Evolutionary conservation across 2,329 filamentous ascomycete genomes (phyloP), one percentile per base, ranked within the genome.

Genomic region (Drechslera avenae): DNA sequence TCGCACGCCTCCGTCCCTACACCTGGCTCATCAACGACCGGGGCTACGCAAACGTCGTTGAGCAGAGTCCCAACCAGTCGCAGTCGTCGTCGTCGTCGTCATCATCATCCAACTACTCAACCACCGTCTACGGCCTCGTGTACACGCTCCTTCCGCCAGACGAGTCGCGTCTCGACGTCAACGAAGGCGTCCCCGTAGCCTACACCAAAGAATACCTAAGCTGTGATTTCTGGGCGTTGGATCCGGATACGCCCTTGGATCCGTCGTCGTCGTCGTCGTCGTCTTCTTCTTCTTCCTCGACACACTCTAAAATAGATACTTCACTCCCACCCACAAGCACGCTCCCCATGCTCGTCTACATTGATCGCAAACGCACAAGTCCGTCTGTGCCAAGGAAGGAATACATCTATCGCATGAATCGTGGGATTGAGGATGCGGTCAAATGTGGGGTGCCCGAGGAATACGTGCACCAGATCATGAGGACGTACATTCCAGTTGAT

Each of bases 41-140:
- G 1, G 86, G 86, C 12, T 89, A 86, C 66, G 87, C 87, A 32
- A 90, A 89, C 64, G 75, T 90, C n/a, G 79, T 85, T n/a, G n/a
- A n/a, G n/a, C n/a, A n/a, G n/a, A n/a, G n/a, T n/a, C n/a, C n/a
- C n/a, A n/a, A n/a, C n/a, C n/a, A n/a, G n/a, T n/a, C n/a, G n/a
- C n/a, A n/a, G n/a, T n/a, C n/a, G n/a, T n/a, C n/a, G n/a, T n/a
- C n/a, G n/a, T n/a, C n/a, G 12, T 31, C 3, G 31, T 13, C 5
- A 18, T 7, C 21, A 21, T 21, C 9, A 17, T 8, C 3, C 6
- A 61, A 73, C 21, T 78, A 81, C 46, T 80, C 31, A 1, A 41
- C 58, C 18, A 50, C 52, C 0, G 73, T 75, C 30, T 75, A 62
- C 54, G 73, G 73, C 17, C 59, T 74, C 4, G 67, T 74, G 9